Conservation (phyloP, 257 asterid genomes). For the Lycium barbarum region DNA sequence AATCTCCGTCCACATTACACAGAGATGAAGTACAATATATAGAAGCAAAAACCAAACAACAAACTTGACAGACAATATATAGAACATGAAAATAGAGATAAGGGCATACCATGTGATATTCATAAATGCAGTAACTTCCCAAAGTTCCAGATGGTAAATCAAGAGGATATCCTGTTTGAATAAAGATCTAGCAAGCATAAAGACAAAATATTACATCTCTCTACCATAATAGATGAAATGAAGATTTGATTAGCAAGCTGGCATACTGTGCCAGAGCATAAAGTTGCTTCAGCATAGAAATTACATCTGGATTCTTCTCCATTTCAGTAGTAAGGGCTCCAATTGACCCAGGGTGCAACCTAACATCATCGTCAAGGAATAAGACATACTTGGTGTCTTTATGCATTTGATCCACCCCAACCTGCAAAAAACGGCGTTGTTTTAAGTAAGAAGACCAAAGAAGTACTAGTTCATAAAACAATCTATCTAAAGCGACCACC, state of each 20-base stretch:
- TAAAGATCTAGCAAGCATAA: slow-evolving; percentile 74
- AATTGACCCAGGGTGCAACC: slow-evolving; percentile 98
- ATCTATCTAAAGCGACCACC: neutral
- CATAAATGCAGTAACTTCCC: slow-evolving; percentile 99
- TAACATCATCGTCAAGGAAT: slow-evolving; percentile 96
- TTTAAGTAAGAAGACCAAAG: slow-evolving; percentile 14
- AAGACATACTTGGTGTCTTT: slow-evolving; percentile 89
- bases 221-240: slow-evolving; percentile 31
- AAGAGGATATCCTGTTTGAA: slow-evolving; percentile 99
- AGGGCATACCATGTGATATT: slow-evolving; percentile 90
- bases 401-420: slow-evolving; percentile 94
- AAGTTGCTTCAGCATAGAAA: neutral
- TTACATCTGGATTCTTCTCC: slow-evolving; percentile 94
- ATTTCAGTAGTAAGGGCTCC: slow-evolving; percentile 95
- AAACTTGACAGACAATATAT: neutral
- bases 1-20: neutral
- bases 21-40: slow-evolving; percentile 4
- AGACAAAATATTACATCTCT: slow-evolving; percentile 30
- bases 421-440: slow-evolving; percentile 50
- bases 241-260: slow-evolving; percentile 2
- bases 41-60: slow-evolving; percentile 8
- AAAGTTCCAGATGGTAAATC: slow-evolving; percentile 99
- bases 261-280: neutral
- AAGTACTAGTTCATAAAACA: slow-evolving; percentile 19
- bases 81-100: neutral